Conservation (phyloP, 179 eudicot genomes). For the Nepenthes alata region DNA sequence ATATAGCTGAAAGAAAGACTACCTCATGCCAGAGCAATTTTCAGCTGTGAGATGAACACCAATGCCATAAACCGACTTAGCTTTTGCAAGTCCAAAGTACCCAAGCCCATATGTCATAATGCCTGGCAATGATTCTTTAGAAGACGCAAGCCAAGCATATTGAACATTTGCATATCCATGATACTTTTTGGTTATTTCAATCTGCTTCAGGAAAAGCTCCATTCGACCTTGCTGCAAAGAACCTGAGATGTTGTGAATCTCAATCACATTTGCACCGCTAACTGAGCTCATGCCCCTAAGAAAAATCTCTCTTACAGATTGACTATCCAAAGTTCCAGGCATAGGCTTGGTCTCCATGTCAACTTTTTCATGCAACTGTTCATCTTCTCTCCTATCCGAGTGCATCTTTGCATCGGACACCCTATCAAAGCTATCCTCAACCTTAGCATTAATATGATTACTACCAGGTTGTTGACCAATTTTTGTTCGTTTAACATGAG, state of each 20-base stretch:
- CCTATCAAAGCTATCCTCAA: slow-evolving; percentile 25
- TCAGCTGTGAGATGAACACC: slow-evolving; percentile 77
- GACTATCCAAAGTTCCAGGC: slow-evolving; percentile 21
- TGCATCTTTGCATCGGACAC: slow-evolving; percentile 30
- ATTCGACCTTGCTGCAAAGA: slow-evolving; percentile 30
- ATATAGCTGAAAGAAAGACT: not conserved
- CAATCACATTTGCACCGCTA: slow-evolving; percentile 28
- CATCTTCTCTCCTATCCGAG: slow-evolving; percentile 29
- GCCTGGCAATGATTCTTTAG: slow-evolving; percentile 37
- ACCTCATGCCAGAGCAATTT: slow-evolving; percentile 49
- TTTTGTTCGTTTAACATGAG: slow-evolving; percentile 35
- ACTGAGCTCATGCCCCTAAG: slow-evolving; percentile 26
- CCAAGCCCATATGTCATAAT: slow-evolving; percentile 59
- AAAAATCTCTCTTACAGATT: slow-evolving; percentile 38
- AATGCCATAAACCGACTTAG: slow-evolving; percentile 37
- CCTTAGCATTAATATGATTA: slow-evolving; percentile 20
- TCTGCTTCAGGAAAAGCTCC: slow-evolving; percentile 77
- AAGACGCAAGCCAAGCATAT: slow-evolving; percentile 78
- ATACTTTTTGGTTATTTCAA: slow-evolving; percentile 48
- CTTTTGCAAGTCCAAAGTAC: slow-evolving; percentile 29
- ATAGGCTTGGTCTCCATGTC: slow-evolving; percentile 13
- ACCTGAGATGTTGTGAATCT: slow-evolving; percentile 27
- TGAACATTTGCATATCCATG: slow-evolving; percentile 69
- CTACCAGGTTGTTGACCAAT: slow-evolving; percentile 19
- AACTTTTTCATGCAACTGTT: slow-evolving; percentile 16